Evolutionary conservation across 108 stramenopile species (phyloP).

Genomic region (Nannochloropsis salina): DNA sequence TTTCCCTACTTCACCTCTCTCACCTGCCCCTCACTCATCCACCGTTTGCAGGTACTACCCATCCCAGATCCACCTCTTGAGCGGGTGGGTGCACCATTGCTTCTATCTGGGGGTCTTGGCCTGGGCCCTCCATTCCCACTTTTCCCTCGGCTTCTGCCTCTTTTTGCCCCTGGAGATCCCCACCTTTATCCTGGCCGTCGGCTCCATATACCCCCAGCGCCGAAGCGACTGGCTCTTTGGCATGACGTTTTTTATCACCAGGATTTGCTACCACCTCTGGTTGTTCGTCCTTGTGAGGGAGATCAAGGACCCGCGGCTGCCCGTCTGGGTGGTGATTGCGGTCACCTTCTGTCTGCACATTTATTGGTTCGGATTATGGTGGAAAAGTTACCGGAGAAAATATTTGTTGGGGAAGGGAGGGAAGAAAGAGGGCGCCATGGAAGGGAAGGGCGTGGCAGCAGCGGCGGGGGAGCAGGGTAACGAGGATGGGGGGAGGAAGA

Average conservation of each 20-base stretch:
- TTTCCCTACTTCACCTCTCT: neutral
- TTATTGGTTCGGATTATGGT: neutral
- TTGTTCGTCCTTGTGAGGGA: neutral
- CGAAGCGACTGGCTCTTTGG: neutral
- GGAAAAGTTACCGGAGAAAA: neutral
- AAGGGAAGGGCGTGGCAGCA: neutral
- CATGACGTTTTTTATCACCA: neutral
- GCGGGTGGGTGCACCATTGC: neutral
- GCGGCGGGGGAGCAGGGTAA: neutral
- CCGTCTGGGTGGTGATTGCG: neutral
- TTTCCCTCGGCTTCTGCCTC: neutral
- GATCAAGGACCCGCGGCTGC: slow-evolving; percentile 3
- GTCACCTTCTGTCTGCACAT: neutral
- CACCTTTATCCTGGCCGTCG: neutral
- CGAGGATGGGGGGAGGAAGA: neutral
- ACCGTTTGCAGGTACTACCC: slow-evolving; percentile 16
- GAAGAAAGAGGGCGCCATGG: neutral
- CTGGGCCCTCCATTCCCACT: neutral
- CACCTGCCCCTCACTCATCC: neutral
- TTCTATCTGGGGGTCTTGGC: slow-evolving; percentile 7
- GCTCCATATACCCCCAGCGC: neutral
- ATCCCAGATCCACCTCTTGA: neutral
- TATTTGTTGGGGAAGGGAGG: neutral
- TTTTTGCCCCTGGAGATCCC: slow-evolving; percentile 7
- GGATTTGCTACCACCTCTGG: neutral